phyloP scores from a whole-genome alignment of 1,284 basidiomycete species.

The Cutaneotrichosporon mucoides region DNA sequence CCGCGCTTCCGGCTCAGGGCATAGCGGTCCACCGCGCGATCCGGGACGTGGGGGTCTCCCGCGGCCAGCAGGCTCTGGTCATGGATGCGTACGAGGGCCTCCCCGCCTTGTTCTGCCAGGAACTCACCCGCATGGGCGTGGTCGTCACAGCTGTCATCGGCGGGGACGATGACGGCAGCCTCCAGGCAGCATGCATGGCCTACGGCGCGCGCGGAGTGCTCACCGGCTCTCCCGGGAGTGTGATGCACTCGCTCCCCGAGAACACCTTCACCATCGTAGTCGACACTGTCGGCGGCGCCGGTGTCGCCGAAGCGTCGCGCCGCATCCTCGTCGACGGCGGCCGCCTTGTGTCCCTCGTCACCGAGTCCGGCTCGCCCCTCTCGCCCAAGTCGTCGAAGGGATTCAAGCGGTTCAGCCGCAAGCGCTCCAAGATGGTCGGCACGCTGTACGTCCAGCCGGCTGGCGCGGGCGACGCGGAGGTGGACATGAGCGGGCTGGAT shows the following conservation, averaged over 20 bases:
- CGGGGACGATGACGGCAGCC: constrained; percentile 20
- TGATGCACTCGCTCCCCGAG: constrained; percentile 42
- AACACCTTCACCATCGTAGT: constrained; percentile 65
- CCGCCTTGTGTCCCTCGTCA: constrained; percentile 17
- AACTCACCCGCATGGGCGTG: constrained; percentile 53
- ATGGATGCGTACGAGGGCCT: constrained; percentile 70
- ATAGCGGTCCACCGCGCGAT: constrained; percentile 72
- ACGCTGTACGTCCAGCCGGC: constrained; percentile 32
- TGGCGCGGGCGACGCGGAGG: constrained; percentile 42
- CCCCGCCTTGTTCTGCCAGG: constrained; percentile 69
- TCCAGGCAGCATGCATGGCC: constrained; percentile 29
- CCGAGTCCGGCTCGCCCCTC: background rate
- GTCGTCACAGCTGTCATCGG: constrained; percentile 44
- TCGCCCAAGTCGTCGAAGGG: background rate
- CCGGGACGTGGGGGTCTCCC: constrained; percentile 51
- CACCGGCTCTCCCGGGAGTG: constrained; percentile 37
- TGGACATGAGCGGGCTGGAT: constrained; percentile 44
- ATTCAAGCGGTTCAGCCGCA: background rate
- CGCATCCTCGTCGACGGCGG: constrained; percentile 55
- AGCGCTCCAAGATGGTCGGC: background rate
- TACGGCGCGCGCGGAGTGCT: constrained; percentile 45
- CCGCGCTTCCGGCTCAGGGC: constrained; percentile 69
- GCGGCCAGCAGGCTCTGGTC: constrained; percentile 58
- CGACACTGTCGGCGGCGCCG: constrained; percentile 72
- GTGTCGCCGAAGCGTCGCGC: constrained; percentile 67